phyloP scores from a whole-genome alignment of 179 eudicot genomes.

The Vitellaria paradoxa region DNA sequence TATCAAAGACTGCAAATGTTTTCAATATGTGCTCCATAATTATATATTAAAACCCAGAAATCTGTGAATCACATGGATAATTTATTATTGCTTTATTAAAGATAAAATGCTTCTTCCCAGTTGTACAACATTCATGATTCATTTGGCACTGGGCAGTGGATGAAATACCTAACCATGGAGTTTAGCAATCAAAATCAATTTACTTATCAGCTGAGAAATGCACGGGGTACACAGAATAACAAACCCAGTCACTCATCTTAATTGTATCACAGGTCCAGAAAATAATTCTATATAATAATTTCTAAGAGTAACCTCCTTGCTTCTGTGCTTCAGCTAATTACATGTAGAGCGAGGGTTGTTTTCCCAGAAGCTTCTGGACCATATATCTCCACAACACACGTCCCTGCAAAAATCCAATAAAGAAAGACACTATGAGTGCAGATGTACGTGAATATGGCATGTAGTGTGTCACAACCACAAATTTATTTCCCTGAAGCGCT shows the following conservation, averaged over 20 bases:
- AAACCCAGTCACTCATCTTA: background rate
- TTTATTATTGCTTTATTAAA: background rate
- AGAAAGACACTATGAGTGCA: background rate
- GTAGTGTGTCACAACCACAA: background rate
- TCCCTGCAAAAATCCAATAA: conserved; percentile 36
- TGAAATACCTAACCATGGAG: background rate
- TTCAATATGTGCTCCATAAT: background rate
- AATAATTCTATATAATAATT: background rate
- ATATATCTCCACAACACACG: conserved; percentile 78
- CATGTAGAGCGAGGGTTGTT: conserved; percentile 75
- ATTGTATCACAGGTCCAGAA: background rate
- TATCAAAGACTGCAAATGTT: background rate
- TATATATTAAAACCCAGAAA: background rate
- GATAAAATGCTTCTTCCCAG: background rate
- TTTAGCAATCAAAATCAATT: background rate
- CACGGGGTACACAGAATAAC: background rate
- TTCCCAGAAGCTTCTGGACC: conserved; percentile 90
- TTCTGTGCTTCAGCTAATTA: conserved; percentile 75
- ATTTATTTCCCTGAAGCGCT: background rate
- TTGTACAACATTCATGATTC: background rate
- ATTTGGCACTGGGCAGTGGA: background rate
- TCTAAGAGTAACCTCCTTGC: conserved; percentile 44
- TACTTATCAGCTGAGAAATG: background rate
- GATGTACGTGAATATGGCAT: background rate
- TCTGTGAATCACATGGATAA: background rate